Evolutionary conservation across 306 rosid species (phyloP).

Genomic region (Prunus salicina): DNA sequence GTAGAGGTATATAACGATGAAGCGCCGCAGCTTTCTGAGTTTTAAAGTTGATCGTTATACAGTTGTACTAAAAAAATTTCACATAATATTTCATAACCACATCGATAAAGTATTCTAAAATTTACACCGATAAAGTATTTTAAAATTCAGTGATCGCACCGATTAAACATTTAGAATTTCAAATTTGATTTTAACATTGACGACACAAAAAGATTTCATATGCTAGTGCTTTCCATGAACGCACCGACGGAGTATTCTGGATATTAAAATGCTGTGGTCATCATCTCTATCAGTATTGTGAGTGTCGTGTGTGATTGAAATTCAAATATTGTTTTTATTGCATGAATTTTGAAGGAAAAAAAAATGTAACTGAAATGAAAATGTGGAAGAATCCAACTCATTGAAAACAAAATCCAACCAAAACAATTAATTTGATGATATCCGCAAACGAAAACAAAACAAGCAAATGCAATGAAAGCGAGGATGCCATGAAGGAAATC

Average conservation of each 20-base stretch:
- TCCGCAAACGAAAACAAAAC: neutral
- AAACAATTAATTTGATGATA: neutral
- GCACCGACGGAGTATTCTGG: neutral
- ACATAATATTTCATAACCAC: too few relatives aligned
- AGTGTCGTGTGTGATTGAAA: neutral
- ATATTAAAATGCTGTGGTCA: neutral
- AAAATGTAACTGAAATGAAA: neutral
- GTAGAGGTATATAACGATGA: too few relatives aligned
- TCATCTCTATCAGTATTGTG: neutral
- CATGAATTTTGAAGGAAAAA: neutral
- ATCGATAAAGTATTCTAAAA: too few relatives aligned
- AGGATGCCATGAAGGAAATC: neutral
- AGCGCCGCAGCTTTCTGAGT: too few relatives aligned
- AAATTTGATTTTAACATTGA: too few relatives aligned
- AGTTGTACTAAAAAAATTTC: too few relatives aligned
- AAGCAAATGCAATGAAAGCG: neutral
- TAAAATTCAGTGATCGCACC: too few relatives aligned
- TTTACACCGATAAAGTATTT: too few relatives aligned
- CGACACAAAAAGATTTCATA: too few relatives aligned
- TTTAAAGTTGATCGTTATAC: too few relatives aligned
- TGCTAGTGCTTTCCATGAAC: neutral
- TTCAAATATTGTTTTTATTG: neutral
- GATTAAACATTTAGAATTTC: too few relatives aligned
- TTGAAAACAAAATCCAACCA: neutral
- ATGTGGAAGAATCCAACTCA: neutral